A percentile compares a stretch with the other conserved stretches of the same genome.
Conservation (phyloP, 257 asterid genomes). For the Primulina eburnea region DNA sequence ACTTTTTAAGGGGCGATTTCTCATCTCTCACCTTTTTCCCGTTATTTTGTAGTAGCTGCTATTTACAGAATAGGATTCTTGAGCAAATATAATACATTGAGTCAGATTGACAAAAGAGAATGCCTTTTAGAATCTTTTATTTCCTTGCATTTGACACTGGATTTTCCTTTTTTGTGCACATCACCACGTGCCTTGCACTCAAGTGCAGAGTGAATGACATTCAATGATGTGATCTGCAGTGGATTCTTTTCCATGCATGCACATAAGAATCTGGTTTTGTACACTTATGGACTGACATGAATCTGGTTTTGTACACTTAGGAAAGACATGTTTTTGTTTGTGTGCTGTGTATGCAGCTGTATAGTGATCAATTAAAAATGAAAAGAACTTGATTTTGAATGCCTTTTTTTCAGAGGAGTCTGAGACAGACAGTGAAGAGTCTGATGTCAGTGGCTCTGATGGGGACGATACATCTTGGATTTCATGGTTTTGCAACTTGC, state of each 20-base stretch:
- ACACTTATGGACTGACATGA: not conserved
- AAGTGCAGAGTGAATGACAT: not conserved
- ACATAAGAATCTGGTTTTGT: not conserved
- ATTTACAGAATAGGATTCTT: not conserved
- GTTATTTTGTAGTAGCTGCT: not conserved
- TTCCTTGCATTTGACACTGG: not conserved
- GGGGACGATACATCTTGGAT: conserved; percentile 99
- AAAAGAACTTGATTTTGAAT: conserved; percentile 17
- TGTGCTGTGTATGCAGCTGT: not conserved
- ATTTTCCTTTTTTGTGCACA: not conserved
- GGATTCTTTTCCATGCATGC: not conserved
- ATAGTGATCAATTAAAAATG: not conserved
- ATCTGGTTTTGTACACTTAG: not conserved
- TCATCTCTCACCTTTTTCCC: not conserved
- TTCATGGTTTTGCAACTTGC: conserved; percentile 96
- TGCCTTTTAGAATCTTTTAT: not conserved
- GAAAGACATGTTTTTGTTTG: not conserved
- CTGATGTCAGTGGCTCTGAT: conserved; percentile 96
- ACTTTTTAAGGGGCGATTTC: no score
- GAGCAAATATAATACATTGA: not conserved
- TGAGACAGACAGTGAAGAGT: conserved; percentile 91
- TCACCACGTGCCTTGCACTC: not conserved
- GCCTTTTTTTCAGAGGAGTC: conserved; percentile 73
- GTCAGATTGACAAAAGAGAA: not conserved
- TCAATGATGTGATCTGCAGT: not conserved